A percentile compares a stretch with the other conserved stretches of the same genome.
phyloP scores from a whole-genome alignment of 1,284 basidiomycete genomes.

The Malassezia dermatis region DNA sequence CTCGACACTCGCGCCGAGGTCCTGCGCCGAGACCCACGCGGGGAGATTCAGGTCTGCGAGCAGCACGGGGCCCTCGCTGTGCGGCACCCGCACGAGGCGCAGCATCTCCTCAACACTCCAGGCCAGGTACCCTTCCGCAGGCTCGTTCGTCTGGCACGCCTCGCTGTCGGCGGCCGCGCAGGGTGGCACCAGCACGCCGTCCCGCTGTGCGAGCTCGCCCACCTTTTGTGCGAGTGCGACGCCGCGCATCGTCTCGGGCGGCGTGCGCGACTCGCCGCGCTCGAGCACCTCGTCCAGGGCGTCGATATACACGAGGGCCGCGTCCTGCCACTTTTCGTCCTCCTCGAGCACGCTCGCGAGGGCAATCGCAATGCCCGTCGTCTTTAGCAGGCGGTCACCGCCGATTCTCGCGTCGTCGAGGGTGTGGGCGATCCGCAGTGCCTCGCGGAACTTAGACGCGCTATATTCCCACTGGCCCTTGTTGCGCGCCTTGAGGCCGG shows the following conservation, averaged over 20 bases:
- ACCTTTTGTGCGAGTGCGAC: slow-evolving; percentile 39
- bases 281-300: slow-evolving; percentile 32
- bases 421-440: slow-evolving; percentile 24
- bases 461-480: slow-evolving; percentile 34
- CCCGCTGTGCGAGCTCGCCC: slow-evolving; percentile 29
- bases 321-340: slow-evolving; percentile 22
- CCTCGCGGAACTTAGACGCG: slow-evolving; percentile 33
- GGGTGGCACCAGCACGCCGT: slow-evolving; percentile 19
- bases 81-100: slow-evolving; percentile 14
- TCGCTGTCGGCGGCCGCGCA: slow-evolving; percentile 13
- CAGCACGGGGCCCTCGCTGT: slow-evolving; percentile 17
- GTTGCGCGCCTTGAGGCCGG: slow-evolving; percentile 40
- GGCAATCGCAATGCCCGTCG: slow-evolving; percentile 44
- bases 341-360: slow-evolving; percentile 39
- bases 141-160: slow-evolving; percentile 19
- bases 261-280: slow-evolving; percentile 15
- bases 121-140: slow-evolving; percentile 38
- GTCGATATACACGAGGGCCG: slow-evolving; percentile 28
- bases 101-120: slow-evolving; percentile 48
- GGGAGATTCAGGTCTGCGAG: slow-evolving; percentile 45
- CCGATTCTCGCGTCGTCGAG: slow-evolving; percentile 16
- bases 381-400: slow-evolving; percentile 35
- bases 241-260: slow-evolving; percentile 30
- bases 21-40: slow-evolving; percentile 38
- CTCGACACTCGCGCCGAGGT: slow-evolving; percentile 44